phyloP scores from a whole-genome alignment of 2,329 filamentous ascomycete species.

The Drechslerella stenobrocha region DNA sequence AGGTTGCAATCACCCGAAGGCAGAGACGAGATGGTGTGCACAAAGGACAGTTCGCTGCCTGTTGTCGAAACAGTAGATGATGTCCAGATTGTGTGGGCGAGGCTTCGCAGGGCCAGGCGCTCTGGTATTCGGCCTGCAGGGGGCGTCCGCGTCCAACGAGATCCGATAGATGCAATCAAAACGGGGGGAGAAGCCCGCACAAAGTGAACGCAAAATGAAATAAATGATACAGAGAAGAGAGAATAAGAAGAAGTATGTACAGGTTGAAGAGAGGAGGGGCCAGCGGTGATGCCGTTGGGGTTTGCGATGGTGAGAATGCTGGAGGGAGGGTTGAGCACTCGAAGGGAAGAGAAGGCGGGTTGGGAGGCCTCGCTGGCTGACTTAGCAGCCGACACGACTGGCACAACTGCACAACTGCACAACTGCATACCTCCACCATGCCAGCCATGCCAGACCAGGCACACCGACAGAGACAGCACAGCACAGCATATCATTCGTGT shows the following conservation, averaged over 20 bases:
- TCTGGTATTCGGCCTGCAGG: slow-evolving; percentile 7
- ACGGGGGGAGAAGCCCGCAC: slow-evolving; percentile 6
- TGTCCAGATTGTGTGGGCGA: neutral
- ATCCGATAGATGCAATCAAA: slow-evolving; percentile 1
- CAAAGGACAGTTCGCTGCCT: slow-evolving; percentile 4
- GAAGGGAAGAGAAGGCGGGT: neutral
- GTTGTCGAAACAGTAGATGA: slow-evolving; percentile 7
- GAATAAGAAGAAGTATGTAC: slow-evolving; percentile 41
- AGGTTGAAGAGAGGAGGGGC: slow-evolving; percentile 32
- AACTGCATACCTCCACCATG: too few relatives aligned
- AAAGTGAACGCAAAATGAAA: slow-evolving; percentile 1
- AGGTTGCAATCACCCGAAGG: slow-evolving; percentile 1
- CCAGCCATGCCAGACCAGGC: slow-evolving; percentile 4
- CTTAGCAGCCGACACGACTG: neutral
- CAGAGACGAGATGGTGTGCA: neutral
- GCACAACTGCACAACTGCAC: neutral
- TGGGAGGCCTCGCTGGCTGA: neutral
- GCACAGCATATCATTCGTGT: slow-evolving; percentile 6
- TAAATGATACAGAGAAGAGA: slow-evolving; percentile 1
- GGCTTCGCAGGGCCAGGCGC: neutral
- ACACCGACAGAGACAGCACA: slow-evolving; percentile 7
- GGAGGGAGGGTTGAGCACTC: slow-evolving; percentile 7
- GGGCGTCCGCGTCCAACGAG: neutral
- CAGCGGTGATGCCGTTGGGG: neutral
- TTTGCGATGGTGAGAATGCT: slow-evolving; percentile 2